Evolutionary conservation across 208 protist species (phyloP).

Genomic region (Herpetomonas muscarum): DNA sequence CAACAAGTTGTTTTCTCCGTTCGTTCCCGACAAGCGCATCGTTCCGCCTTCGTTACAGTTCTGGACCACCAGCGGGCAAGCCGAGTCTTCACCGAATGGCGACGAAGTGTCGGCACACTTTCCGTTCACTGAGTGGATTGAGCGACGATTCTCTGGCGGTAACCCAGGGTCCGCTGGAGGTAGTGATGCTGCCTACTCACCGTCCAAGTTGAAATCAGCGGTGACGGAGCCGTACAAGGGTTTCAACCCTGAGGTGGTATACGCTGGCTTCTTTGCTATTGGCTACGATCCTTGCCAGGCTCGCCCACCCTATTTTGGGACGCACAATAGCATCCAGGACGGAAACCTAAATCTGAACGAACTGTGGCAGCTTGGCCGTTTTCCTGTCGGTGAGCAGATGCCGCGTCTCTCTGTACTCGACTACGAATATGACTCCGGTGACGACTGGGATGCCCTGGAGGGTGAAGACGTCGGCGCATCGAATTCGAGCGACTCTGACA

Average conservation of each 20-base stretch:
- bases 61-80: conserved; percentile 39
- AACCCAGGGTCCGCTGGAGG: too few relatives aligned
- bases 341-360: conserved; percentile 47
- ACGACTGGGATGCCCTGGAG: conserved; percentile 84
- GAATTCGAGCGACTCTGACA: conserved; percentile 19
- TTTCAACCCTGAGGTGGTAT: conserved; percentile 73
- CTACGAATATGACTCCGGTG: conserved; percentile 86
- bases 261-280: conserved; percentile 74
- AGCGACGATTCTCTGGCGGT: not conserved
- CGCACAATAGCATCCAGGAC: conserved; percentile 65
- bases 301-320: conserved; percentile 83
- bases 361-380: conserved; percentile 48
- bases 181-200: conserved; percentile 20
- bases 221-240: conserved; percentile 20
- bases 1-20: conserved; percentile 61
- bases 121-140: too few relatives aligned
- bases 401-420: conserved; percentile 74
- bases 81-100: too few relatives aligned
- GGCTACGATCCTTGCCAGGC: conserved; percentile 83
- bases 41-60: conserved; percentile 56
- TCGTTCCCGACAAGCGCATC: conserved; percentile 78
- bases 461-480: conserved; percentile 57
- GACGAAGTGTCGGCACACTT: too few relatives aligned
- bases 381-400: conserved; percentile 37
- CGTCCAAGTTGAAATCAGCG: conserved; percentile 51